Evolutionary conservation across 2,329 filamentous ascomycete genomes (phyloP).

Genomic region (Apiospora hydei): DNA sequence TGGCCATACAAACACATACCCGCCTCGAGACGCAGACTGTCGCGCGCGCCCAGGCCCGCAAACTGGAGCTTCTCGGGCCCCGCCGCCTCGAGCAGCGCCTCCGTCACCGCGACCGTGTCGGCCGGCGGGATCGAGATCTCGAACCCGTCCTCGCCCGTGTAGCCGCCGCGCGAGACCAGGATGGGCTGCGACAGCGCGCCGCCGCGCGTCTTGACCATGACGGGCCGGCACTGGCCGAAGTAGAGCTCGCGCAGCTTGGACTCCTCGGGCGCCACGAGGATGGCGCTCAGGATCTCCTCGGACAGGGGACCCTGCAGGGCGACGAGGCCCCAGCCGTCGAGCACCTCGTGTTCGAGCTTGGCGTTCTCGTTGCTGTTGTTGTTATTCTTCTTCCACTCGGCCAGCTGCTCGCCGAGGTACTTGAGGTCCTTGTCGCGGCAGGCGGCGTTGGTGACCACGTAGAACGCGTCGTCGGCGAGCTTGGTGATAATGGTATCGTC

Average conservation of each 20-base stretch:
- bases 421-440: slow-evolving; percentile 87
- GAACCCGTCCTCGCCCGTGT: slow-evolving; percentile 98
- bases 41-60: slow-evolving; percentile 88
- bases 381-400: slow-evolving; percentile 59
- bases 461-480: slow-evolving; percentile 77
- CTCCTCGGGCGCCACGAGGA: slow-evolving; percentile 62
- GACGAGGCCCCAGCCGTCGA: slow-evolving; percentile 78
- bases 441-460: slow-evolving; percentile 94
- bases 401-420: slow-evolving; percentile 77
- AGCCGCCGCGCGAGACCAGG: slow-evolving; percentile 87
- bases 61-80: slow-evolving; percentile 71
- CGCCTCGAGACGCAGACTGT: slow-evolving; percentile 91
- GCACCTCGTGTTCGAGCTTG: slow-evolving; percentile 72
- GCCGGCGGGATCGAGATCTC: slow-evolving; percentile 85
- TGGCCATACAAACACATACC: slow-evolving; percentile 99
- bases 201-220: slow-evolving; percentile 67
- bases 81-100: slow-evolving; percentile 72
- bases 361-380: slow-evolving; percentile 51
- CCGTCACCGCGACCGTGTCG: slow-evolving; percentile 70
- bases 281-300: slow-evolving; percentile 70
- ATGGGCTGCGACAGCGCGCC: slow-evolving; percentile 58
- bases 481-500: slow-evolving; percentile 93
- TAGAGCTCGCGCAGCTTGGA: slow-evolving; percentile 71
- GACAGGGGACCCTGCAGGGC: slow-evolving; percentile 89
- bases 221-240: slow-evolving; percentile 79